Evolutionary conservation across 2,329 filamentous ascomycete genomes (phyloP), one percentile per base, ranked within the genome.

Genomic region (Dothiorella sarmentorum): DNA sequence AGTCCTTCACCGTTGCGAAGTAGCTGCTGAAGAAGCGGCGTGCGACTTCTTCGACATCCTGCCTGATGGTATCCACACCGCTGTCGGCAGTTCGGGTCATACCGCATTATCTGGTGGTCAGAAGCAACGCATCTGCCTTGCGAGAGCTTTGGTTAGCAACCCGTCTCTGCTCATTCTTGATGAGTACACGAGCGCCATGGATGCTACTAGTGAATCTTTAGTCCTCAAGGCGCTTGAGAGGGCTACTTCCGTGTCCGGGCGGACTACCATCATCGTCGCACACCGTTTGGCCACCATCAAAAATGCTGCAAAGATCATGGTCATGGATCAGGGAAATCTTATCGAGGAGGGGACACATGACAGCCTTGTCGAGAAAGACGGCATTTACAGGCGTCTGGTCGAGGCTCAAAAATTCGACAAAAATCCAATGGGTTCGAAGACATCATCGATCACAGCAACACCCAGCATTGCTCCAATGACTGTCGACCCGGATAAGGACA

Each of bases 11-110:
- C 38, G 78, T 81, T 31, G 81, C 82, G 1, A 81, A 78, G 0
- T 75, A 84, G 43, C 80, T 76, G 7, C 86, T 89, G 45, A 85
- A 44, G 79, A 86, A 62, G 81, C 83, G 56, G 87, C 87, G 0
- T 89, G 86, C 71, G 84, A 89, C 24, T 74, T 74, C 58, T 61
- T 74, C 13, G 65, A 67, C 20, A 63, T 66, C 18, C 66, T 74
- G 6, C 70, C 72, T 3, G 63, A 73, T 42, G 71, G 71, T 6
- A 65, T 72, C 7, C 56, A 71, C 24, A 73, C 70, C 15, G 62
- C 60, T 10, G 66, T 73, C 45, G 68, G 71, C n/a, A 64, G 69
- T 11, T 68, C 68, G 3, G 66, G 68, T 33, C 89, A 88, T 0
- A 68, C 68, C 20, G 68, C 68, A 5, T 66, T 73, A 3, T 74